Percentiles rank a stretch among this genome's conserved stretches.
phyloP scores from a whole-genome alignment of 129 eudicot genomes.

The Chrysanthemum lavandulifolium region DNA sequence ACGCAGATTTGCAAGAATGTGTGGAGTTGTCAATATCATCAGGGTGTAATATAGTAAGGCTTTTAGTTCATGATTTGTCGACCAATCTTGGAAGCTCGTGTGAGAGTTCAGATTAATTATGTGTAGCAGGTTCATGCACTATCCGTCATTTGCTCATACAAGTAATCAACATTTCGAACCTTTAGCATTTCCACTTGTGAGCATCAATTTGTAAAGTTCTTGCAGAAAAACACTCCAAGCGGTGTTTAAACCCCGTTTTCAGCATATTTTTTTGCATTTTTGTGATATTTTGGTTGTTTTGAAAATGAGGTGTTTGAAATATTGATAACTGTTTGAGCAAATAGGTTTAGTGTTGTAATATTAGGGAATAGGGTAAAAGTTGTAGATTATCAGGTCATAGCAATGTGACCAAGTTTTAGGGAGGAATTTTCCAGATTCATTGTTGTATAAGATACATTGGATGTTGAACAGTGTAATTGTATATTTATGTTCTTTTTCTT shows the following conservation, averaged over 20 bases:
- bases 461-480: slow-evolving; percentile 35
- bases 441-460: slow-evolving; percentile 31
- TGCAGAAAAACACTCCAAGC: not conserved
- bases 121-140: slow-evolving; percentile 9
- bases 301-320: slow-evolving; percentile 9
- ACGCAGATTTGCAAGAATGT: slow-evolving; percentile 83
- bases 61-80: slow-evolving; percentile 67
- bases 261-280: slow-evolving; percentile 1
- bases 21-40: slow-evolving; percentile 52
- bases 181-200: not conserved
- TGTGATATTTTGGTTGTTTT: slow-evolving; percentile 7
- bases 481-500: slow-evolving; percentile 24
- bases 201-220: not conserved
- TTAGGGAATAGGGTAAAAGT: slow-evolving; percentile 32
- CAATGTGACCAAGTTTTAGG: slow-evolving; percentile 23
- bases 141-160: slow-evolving; percentile 15
- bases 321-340: slow-evolving; percentile 16
- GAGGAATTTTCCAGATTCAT: slow-evolving; percentile 35
- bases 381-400: slow-evolving; percentile 35
- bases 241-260: slow-evolving; percentile 4
- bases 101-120: slow-evolving; percentile 67
- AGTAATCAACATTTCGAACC: slow-evolving; percentile 17
- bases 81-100: slow-evolving; percentile 78
- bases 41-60: slow-evolving; percentile 60
- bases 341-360: slow-evolving; percentile 21